Evolutionary conservation across 75 land plant species (phyloP).

Genomic region (Cryptomeria japonica): DNA sequence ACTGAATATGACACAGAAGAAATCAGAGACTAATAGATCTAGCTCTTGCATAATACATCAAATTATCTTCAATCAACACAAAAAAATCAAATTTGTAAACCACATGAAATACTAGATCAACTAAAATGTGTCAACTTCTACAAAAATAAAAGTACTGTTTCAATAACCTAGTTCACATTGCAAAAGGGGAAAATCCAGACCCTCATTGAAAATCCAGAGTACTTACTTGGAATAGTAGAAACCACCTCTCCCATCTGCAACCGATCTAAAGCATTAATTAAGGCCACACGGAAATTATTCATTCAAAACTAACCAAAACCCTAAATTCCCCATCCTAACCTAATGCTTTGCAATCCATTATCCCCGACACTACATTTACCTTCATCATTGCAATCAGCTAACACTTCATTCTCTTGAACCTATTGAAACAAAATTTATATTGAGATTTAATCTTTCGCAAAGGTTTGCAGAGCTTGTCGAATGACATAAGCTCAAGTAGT

Average conservation of each 20-base stretch:
- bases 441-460: background rate
- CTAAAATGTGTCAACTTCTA: background rate
- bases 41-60: background rate
- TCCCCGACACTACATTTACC: background rate
- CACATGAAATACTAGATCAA: background rate
- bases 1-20: background rate
- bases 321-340: background rate
- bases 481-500: background rate
- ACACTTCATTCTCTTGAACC: background rate
- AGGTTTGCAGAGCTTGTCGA: background rate
- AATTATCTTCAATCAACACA: background rate
- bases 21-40: background rate
- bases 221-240: conserved; percentile 93
- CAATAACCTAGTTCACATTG: background rate
- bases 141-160: background rate
- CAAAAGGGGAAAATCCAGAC: background rate
- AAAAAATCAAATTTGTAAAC: background rate
- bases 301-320: background rate
- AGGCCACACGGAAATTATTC: conserved; percentile 14
- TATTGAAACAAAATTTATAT: background rate
- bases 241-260: conserved; percentile 97
- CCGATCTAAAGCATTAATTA: conserved; percentile 66
- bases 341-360: background rate
- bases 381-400: background rate
- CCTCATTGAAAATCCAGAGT: background rate